A percentile compares a stretch with the other conserved stretches of the same genome.
Conservation (phyloP, 106 monocot species). For the Chionographis japonica region DNA sequence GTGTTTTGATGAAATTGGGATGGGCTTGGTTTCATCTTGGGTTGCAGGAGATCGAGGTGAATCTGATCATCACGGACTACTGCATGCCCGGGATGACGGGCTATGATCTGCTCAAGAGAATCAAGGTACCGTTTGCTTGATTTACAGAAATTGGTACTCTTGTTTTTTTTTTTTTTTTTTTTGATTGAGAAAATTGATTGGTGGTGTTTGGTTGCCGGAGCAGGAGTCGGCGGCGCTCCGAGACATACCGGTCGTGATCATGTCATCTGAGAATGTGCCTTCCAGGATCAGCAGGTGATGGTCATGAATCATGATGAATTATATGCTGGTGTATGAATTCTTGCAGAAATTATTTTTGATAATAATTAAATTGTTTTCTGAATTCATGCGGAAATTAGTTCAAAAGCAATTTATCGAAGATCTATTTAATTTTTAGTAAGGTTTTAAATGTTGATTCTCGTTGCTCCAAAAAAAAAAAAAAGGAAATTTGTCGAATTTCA, state of each 20-base stretch:
- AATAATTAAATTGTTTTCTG: background rate
- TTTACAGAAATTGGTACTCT: background rate
- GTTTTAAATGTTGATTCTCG: no score
- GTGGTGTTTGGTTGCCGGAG: slow-evolving; percentile 13
- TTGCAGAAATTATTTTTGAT: background rate
- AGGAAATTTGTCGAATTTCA: no score
- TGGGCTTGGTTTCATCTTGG: background rate
- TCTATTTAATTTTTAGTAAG: no score
- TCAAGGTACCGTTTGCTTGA: slow-evolving; percentile 30
- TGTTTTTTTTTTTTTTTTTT: background rate
- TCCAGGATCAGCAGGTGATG: slow-evolving; percentile 70
- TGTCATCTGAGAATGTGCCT: slow-evolving; percentile 91
- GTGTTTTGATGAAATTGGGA: background rate
- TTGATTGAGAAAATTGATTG: background rate
- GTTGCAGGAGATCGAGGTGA: slow-evolving; percentile 62
- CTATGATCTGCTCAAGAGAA: slow-evolving; percentile 55
- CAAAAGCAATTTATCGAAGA: no score
- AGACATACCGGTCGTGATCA: slow-evolving; percentile 91
- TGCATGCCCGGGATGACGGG: slow-evolving; percentile 70
- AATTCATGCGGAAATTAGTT: no score
- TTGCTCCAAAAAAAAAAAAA: no score
- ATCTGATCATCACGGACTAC: slow-evolving; percentile 79
- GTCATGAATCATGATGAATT: background rate
- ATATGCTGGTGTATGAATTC: background rate
- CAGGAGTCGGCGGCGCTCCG: slow-evolving; percentile 65